Conservation (phyloP, 768 basidiomycete species). For the Rhizopogon salebrosus region DNA sequence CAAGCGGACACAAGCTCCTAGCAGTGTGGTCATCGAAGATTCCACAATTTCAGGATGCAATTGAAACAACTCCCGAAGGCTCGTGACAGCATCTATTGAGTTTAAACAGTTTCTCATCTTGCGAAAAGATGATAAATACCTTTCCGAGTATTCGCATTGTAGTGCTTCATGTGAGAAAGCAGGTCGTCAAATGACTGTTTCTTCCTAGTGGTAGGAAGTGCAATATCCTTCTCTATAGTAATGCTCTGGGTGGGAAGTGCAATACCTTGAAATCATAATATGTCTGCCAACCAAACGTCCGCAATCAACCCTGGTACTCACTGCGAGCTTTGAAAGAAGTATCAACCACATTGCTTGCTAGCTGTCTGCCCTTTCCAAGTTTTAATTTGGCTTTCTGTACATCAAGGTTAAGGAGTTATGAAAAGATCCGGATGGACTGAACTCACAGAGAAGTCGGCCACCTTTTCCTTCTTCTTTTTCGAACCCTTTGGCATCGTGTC, state of each 20-base stretch:
- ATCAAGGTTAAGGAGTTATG: neutral
- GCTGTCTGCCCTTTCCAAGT: slow-evolving; percentile 90
- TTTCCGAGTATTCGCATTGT: slow-evolving; percentile 71
- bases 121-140: slow-evolving; percentile 35
- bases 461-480: slow-evolving; percentile 84
- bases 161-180: slow-evolving; percentile 74
- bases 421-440: neutral
- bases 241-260: slow-evolving; percentile 85
- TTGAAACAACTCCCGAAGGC: slow-evolving; percentile 68
- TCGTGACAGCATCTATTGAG: slow-evolving; percentile 61
- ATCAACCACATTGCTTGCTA: slow-evolving; percentile 80
- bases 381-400: slow-evolving; percentile 91
- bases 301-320: slow-evolving; percentile 34
- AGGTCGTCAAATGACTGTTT: slow-evolving; percentile 76
- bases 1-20: slow-evolving; percentile 61
- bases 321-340: slow-evolving; percentile 95
- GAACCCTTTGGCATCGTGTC: slow-evolving; percentile 73
- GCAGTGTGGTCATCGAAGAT: slow-evolving; percentile 45
- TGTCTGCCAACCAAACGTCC: neutral
- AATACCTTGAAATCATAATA: slow-evolving; percentile 56
- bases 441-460: slow-evolving; percentile 78
- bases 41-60: slow-evolving; percentile 51
- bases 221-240: slow-evolving; percentile 45
- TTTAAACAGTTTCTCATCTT: neutral
- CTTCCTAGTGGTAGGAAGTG: slow-evolving; percentile 67